Evolutionary conservation across 108 stramenopile genomes (phyloP), one percentile per base, ranked within the genome.

Genomic region (Skeletonema grethae): DNA sequence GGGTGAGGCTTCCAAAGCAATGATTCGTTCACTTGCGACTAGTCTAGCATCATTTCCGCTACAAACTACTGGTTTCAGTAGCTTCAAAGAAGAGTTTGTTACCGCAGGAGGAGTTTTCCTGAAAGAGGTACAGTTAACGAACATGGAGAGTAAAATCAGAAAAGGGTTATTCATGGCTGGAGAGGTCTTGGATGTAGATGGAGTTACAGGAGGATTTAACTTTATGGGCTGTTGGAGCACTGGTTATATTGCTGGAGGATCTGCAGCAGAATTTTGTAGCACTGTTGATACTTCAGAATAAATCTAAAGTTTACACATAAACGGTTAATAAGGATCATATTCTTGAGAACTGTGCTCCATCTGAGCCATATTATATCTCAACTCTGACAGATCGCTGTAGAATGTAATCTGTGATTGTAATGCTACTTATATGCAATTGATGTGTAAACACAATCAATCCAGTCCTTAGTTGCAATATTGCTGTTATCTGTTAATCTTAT

Each of bases 1-100:
- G 94, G 89, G 79, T 16, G 69, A 80, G 34, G 87, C 83, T 43
- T 71, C 88, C 48, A 92, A 95, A 68, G 86, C 89, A 58, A 64
- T 78, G 66, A 85, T 93, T 41, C 84, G 91, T 16, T 60, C 66
- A 12, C 65, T 95, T 29, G 79, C 91, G 2, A 59, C 38, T 36
- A 80, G 79, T 22, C 12, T 94, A 13, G 70, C 85, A 32, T 77
- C 73, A 34, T 91, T 88, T 72, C 61, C 82, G 9, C 41, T 94
- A 3, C 65, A 85, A 43, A 77, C 90, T 20, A 90, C 89, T 13
- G 82, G 84, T 0, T 96, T 94, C 69, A 87, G 93, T 5, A 87
- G 88, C 35, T 92, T 92, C 77, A 97, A 97, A 76, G 97, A 97
- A 38, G 97, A 97, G 77, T 97, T 97, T 81, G 95, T 96, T 1